These are phyloP conservation scores for Colletotrichum aenigma DNA, from an alignment of 2,329 filamentous ascomycete species.

Conservation along the genomic window DNA sequence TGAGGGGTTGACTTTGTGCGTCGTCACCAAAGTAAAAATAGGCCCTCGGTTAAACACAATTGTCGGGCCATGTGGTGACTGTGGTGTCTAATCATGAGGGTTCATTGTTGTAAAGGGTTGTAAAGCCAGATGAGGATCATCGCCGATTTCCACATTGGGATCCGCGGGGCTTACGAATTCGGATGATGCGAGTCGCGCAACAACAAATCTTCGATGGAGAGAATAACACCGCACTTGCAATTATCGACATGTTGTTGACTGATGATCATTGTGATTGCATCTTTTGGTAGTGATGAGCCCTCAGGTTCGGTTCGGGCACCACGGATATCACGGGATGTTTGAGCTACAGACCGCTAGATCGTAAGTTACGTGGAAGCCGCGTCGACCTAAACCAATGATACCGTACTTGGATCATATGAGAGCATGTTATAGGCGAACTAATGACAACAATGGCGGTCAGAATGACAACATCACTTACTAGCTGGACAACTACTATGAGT, in stretches of 20 bases:
- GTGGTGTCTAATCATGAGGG: background rate
- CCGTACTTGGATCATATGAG: background rate
- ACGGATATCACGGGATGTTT: background rate
- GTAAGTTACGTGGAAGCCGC: background rate
- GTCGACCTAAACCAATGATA: background rate
- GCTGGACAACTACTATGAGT: background rate
- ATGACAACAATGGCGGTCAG: background rate
- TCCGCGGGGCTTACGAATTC: background rate
- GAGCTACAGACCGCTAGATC: background rate
- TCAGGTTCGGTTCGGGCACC: background rate
- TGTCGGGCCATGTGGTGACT: background rate
- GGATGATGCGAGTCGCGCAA: background rate
- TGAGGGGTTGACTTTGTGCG: background rate
- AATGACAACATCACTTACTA: background rate
- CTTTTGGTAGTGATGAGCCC: background rate
- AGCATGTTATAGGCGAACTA: background rate
- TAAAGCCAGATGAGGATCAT: background rate
- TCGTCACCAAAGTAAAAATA: background rate
- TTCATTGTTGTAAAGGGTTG: background rate
- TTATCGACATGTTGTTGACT: background rate
- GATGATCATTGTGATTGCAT: background rate
- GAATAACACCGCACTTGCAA: background rate
- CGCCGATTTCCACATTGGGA: background rate
- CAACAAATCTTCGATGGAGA: background rate
- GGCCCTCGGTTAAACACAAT: background rate